Conservation (phyloP, 2,329 filamentous ascomycete genomes). For the Dactylella cylindrospora region DNA sequence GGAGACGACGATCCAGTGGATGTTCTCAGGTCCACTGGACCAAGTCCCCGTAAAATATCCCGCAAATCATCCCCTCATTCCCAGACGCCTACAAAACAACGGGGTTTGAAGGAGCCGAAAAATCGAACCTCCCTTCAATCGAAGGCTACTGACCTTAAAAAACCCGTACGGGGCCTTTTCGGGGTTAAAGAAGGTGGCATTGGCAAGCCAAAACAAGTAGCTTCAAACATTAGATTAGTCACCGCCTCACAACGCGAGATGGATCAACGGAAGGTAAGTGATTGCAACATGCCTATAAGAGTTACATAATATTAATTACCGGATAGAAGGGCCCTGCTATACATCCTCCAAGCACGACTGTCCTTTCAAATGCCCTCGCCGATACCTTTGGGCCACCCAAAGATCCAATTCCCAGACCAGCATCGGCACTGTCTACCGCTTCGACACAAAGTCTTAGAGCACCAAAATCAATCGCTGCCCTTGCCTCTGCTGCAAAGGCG, state of each 20-base stretch:
- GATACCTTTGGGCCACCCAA: conserved; percentile 55
- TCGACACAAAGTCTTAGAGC: conserved; percentile 59
- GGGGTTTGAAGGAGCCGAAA: conserved; percentile 4
- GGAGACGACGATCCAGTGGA: conserved; percentile 64
- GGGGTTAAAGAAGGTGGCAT: conserved; percentile 35
- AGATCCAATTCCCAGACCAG: conserved; percentile 45
- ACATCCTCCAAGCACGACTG: conserved; percentile 1
- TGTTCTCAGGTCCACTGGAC: conserved; percentile 44
- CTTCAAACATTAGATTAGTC: conserved; percentile 72
- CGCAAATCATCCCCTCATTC: not conserved
- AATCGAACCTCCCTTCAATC: conserved; percentile 4
- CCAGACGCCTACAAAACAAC: not conserved
- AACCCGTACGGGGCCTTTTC: conserved; percentile 24
- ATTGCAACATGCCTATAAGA: not conserved
- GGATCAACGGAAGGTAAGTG: conserved; percentile 51
- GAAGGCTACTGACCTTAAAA: conserved; percentile 22
- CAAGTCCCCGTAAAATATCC: not conserved
- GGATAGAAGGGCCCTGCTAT: conserved; percentile 11
- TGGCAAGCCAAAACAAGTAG: conserved; percentile 65
- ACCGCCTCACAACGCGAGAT: conserved; percentile 60
- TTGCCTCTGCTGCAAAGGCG: conserved; percentile 75
- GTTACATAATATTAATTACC: not conserved
- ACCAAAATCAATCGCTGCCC: conserved; percentile 58
- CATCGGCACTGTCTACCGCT: conserved; percentile 50
- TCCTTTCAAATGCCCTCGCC: conserved; percentile 20